phyloP scores from a whole-genome alignment of 208 protist species.

The Leptomonas seymouri region DNA sequence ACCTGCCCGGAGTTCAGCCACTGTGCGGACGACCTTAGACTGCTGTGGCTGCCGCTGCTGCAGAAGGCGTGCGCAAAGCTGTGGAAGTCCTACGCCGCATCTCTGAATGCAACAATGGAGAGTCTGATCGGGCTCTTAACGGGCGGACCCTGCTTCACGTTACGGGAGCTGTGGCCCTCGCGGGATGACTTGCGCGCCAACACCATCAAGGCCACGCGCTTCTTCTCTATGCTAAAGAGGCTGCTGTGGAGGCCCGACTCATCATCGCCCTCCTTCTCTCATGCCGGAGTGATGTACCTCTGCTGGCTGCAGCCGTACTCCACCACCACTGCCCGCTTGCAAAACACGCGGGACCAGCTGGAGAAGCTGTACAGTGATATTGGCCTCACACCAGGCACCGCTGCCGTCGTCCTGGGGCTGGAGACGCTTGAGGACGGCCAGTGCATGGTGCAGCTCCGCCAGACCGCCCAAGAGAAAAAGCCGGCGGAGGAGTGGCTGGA shows the following conservation, averaged over 20 bases:
- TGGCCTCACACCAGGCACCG: slow-evolving; percentile 36
- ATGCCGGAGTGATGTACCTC: neutral
- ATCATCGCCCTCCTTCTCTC: neutral
- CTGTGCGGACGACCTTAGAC: slow-evolving; percentile 33
- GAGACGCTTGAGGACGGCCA: slow-evolving; percentile 25
- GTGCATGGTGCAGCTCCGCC: slow-evolving; percentile 33
- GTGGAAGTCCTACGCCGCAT: slow-evolving; percentile 60
- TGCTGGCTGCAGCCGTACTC: slow-evolving; percentile 40
- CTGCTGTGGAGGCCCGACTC: slow-evolving; percentile 10
- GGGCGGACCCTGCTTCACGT: slow-evolving; percentile 35
- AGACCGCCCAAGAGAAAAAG: slow-evolving; percentile 16
- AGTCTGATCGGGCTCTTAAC: slow-evolving; percentile 46
- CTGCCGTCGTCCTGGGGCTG: slow-evolving; percentile 38
- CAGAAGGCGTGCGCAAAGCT: slow-evolving; percentile 88
- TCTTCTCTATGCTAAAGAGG: slow-evolving; percentile 11
- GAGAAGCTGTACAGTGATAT: slow-evolving; percentile 39
- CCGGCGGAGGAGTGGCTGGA: slow-evolving; percentile 18
- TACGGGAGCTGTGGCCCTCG: slow-evolving; percentile 48
- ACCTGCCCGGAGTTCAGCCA: slow-evolving; percentile 40
- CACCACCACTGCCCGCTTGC: slow-evolving; percentile 35
- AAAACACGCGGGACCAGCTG: slow-evolving; percentile 30
- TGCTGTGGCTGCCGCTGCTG: slow-evolving; percentile 71
- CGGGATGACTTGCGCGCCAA: slow-evolving; percentile 17
- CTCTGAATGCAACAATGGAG: slow-evolving; percentile 44
- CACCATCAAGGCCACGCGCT: slow-evolving; percentile 16